A percentile compares a stretch with the other conserved stretches of the same genome.
Evolutionary conservation across 1,284 basidiomycete genomes (phyloP).

Genomic region (Microbotryum lychnidis-dioicae): DNA sequence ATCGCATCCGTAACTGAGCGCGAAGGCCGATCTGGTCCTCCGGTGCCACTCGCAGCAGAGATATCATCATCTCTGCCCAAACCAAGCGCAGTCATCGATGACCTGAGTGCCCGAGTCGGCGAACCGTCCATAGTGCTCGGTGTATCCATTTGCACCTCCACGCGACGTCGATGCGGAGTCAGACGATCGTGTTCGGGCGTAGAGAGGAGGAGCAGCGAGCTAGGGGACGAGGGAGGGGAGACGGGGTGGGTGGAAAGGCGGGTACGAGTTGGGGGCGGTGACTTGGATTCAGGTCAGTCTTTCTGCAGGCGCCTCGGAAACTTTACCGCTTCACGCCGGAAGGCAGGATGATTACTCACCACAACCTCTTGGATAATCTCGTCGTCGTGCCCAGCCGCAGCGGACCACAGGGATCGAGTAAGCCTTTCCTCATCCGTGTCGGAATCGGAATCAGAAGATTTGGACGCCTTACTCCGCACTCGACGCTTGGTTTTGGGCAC

Average conservation of each 20-base stretch:
- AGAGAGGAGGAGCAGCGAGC: not conserved
- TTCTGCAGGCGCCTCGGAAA: not conserved
- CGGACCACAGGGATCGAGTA: constrained; percentile 4
- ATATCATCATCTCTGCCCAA: not conserved
- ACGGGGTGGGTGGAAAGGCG: constrained; percentile 5
- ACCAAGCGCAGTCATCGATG: constrained; percentile 15
- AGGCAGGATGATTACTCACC: constrained; percentile 5
- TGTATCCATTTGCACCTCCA: not conserved
- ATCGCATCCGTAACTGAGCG: not conserved
- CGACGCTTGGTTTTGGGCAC: not conserved
- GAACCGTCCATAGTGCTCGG: not conserved
- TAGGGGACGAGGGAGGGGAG: constrained; percentile 1
- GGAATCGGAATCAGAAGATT: no score
- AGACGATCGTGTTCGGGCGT: not conserved
- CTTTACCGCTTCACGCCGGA: not conserved
- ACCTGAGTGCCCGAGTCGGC: not conserved
- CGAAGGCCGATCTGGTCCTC: no score
- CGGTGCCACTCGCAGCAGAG: not conserved
- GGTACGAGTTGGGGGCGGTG: not conserved
- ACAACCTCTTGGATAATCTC: constrained; percentile 9
- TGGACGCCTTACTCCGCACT: constrained; percentile 6
- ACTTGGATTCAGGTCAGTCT: no score
- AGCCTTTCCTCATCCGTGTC: constrained; percentile 1
- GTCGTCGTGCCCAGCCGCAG: constrained; percentile 7
- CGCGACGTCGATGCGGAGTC: not conserved